These are phyloP conservation scores for Venturia pyrina DNA, from an alignment of 2,329 filamentous ascomycete species.

Conservation along the genomic window DNA sequence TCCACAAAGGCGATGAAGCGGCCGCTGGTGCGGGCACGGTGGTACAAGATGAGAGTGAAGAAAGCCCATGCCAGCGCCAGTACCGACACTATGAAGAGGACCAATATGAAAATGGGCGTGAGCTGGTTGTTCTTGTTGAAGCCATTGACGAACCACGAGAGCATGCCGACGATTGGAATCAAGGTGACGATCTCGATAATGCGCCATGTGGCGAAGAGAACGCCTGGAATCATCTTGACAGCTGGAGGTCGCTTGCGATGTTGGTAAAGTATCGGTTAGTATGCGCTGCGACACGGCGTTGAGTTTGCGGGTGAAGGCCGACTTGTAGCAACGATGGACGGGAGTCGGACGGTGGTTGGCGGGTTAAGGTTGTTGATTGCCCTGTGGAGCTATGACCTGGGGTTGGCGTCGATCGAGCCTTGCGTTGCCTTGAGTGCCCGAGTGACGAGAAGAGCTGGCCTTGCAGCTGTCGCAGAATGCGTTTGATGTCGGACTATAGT, in stretches of 20 bases:
- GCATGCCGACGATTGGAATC: constrained; percentile 54
- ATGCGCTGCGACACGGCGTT: neutral
- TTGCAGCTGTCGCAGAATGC: neutral
- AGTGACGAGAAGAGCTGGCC: neutral
- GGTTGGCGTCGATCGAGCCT: neutral
- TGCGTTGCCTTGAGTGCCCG: no score
- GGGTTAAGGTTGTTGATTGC: neutral
- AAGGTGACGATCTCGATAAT: constrained; percentile 51
- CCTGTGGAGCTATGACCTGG: constrained; percentile 1
- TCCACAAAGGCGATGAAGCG: constrained; percentile 52
- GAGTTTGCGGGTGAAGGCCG: neutral
- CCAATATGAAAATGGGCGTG: constrained; percentile 50
- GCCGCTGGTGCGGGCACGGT: constrained; percentile 48
- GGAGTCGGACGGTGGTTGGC: neutral
- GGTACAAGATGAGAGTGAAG: constrained; percentile 50
- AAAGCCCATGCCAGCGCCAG: constrained; percentile 51
- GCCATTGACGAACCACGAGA: constrained; percentile 52
- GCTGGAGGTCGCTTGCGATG: neutral
- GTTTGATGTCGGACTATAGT: neutral
- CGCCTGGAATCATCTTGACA: constrained; percentile 34
- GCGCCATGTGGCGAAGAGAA: constrained; percentile 54
- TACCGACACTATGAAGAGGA: constrained; percentile 55
- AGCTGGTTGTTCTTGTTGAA: constrained; percentile 47
- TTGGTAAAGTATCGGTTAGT: neutral
- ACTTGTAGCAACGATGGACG: neutral